phyloP scores from a whole-genome alignment of 331 rosid species.

The Arachis monticola region DNA sequence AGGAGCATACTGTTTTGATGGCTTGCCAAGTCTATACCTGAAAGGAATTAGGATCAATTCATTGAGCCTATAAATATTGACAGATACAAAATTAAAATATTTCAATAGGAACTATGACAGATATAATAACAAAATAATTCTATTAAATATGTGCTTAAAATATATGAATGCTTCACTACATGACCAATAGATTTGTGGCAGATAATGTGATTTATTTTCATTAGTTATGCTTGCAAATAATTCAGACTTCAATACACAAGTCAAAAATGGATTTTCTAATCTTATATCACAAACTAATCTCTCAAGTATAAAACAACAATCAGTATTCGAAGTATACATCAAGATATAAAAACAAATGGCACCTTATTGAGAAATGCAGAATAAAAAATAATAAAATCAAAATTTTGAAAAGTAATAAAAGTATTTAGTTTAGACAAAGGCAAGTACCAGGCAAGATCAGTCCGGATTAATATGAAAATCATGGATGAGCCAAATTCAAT shows the following conservation, averaged over 20 bases:
- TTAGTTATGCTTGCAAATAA: neutral
- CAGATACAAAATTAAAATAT: neutral
- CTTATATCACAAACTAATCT: conserved; percentile 1
- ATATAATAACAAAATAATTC: conserved; percentile 22
- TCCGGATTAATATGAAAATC: conserved; percentile 84
- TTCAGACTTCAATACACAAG: neutral
- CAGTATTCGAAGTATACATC: neutral
- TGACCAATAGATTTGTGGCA: neutral
- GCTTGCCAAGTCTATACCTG: conserved; percentile 95
- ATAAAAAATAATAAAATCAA: neutral
- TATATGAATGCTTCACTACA: conserved; percentile 22
- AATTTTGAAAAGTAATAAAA: neutral
- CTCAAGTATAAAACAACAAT: conserved; percentile 2
- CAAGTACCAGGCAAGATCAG: conserved; percentile 92
- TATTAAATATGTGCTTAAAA: neutral
- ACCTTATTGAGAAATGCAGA: neutral
- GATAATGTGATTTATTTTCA: conserved; percentile 6
- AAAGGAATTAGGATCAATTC: conserved; percentile 27
- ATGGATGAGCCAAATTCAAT: conserved; percentile 91
- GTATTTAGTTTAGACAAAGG: conserved; percentile 34
- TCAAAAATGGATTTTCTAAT: conserved; percentile 13
- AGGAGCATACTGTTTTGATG: conserved; percentile 86
- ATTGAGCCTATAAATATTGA: conserved; percentile 4
- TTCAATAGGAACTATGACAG: conserved; percentile 1
- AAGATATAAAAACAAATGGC: conserved; percentile 8